phyloP scores from a whole-genome alignment of 306 rosid species.

The Quercus dentata region DNA sequence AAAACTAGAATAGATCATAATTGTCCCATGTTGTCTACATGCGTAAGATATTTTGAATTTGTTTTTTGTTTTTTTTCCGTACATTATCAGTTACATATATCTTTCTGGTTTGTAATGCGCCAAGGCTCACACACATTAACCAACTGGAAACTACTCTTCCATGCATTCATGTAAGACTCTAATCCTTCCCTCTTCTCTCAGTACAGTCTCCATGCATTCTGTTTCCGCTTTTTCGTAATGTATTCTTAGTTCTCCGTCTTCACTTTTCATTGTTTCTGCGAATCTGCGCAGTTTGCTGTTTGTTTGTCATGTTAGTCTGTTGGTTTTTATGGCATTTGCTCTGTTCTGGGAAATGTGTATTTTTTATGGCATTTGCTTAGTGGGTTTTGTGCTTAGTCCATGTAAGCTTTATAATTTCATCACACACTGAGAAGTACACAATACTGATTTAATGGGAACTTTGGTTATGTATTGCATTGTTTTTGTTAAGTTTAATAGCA shows the following conservation, averaged over 20 bases:
- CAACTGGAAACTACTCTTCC: slow-evolving; percentile 14
- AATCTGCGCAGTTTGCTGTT: not conserved
- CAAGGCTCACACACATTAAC: not conserved
- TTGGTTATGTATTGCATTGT: not conserved
- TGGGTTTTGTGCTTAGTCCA: not conserved
- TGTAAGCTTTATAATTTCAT: not conserved
- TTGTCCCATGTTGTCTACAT: no score
- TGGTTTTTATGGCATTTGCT: not conserved
- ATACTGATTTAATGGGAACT: not conserved
- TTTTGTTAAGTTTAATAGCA: not conserved
- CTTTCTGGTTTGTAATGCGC: not conserved
- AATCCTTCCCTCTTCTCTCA: not conserved
- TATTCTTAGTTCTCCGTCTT: not conserved
- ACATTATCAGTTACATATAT: not conserved
- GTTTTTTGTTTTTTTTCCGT: not conserved
- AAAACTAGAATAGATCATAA: no score
- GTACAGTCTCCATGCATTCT: not conserved
- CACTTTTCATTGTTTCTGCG: not conserved
- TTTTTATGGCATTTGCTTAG: not conserved
- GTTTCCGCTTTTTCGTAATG: not conserved
- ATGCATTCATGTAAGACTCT: slow-evolving; percentile 17
- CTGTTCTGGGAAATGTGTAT: not conserved
- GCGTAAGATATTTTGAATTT: no score
- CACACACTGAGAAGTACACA: not conserved
- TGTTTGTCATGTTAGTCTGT: not conserved